Percentiles rank a stretch among this genome's conserved stretches.
Conservation (phyloP, 1,284 basidiomycete genomes). For the Leccinum pallidistipes region DNA sequence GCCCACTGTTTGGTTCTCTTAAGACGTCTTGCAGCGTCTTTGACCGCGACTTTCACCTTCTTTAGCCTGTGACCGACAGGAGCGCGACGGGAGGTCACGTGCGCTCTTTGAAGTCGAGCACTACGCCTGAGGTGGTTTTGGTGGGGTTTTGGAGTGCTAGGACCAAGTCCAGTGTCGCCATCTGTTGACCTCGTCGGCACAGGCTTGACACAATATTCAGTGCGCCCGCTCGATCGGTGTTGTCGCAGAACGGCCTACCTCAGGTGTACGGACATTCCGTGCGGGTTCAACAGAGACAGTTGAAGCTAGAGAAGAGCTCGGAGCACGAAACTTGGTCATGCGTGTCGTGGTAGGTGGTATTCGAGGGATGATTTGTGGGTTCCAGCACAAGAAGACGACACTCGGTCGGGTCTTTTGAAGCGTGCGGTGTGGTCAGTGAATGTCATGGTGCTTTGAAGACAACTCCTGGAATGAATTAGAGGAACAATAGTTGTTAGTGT, state of each 20-base stretch:
- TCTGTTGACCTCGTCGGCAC: background rate
- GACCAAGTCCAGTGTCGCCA: no score
- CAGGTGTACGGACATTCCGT: background rate
- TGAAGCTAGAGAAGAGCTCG: constrained; percentile 22
- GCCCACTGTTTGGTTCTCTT: constrained; percentile 6
- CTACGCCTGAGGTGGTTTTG: background rate
- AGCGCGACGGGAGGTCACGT: constrained; percentile 7
- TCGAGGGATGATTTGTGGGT: background rate
- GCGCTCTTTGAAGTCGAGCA: constrained; percentile 5
- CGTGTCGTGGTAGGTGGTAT: background rate
- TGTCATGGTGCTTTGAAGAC: constrained; percentile 24
- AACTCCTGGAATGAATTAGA: constrained; percentile 5
- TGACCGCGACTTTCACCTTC: constrained; percentile 21
- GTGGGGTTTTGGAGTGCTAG: background rate
- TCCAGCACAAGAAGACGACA: background rate
- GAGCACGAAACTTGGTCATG: constrained; percentile 23
- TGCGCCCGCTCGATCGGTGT: background rate
- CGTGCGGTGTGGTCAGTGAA: background rate
- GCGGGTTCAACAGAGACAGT: background rate
- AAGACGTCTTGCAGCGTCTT: constrained; percentile 25
- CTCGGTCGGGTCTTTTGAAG: constrained; percentile 21
- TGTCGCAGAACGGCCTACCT: constrained; percentile 14
- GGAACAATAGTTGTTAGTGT: constrained; percentile 23
- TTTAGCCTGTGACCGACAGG: constrained; percentile 13
- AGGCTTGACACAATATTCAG: background rate